Evolutionary conservation across 1,284 basidiomycete genomes (phyloP), one percentile per base, ranked within the genome.

Genomic region (Bjerkandera adusta): DNA sequence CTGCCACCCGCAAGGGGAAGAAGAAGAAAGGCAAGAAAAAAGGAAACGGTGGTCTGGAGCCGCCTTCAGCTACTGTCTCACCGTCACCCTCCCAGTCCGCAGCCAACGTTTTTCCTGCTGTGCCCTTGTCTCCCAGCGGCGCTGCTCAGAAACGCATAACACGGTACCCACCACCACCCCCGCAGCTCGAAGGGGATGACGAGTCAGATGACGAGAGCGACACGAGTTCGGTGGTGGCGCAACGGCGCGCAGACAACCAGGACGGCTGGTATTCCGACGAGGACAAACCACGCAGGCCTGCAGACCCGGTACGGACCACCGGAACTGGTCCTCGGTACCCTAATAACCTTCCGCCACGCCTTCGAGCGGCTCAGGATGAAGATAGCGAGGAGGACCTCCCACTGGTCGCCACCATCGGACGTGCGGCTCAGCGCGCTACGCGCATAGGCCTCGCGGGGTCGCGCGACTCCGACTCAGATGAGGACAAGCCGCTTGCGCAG

Each of bases 321-420:
- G 77, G 79, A 34, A 68, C 71, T n/a, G 81, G 81, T 4, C 74
- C 68, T 46, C 70, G 75, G 53, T 73, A 75, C 55, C 69, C 67
- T 27, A 68, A 56, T 68, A 70, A 40, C 36, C 55, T 13, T 36
- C 48, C 26, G 36, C 43, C 52, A 40, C 38, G 20, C 45, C 51
- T 11, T 52, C 50, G 41, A 15, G 49, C 49, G 13, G 18, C 47
- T 20, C 49, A 51, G 32, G 74, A 71, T 20, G 71, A 72, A 16
- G 76, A 83, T 55, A 85, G 83, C 54, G 88, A 89, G 40, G 86
- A 89, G 55, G 86, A 90, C 63, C 52, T 89, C 35, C 87, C 87
- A 5, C 69, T 89, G n/a, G 77, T 79, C 18, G 76, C 77, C 11
- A 77, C 84, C 10, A 70, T 82, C n/a, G 65, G 69, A 40, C 73